Evolutionary conservation across 441 rosid species (phyloP).

Genomic region (Croton setiger): DNA sequence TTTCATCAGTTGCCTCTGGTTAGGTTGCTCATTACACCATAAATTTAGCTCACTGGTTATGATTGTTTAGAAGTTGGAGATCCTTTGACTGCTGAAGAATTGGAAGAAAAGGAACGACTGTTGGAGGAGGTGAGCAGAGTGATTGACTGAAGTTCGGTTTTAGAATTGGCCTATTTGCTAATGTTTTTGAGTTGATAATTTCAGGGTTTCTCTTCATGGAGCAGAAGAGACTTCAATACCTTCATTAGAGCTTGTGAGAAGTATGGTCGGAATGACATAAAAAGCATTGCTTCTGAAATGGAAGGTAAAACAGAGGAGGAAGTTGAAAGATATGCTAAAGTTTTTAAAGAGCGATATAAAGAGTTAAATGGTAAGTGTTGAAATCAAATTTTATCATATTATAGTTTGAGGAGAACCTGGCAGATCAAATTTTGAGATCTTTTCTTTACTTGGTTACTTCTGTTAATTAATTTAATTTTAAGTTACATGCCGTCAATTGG

Average conservation of each 20-base stretch:
- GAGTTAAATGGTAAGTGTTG: conserved; percentile 74
- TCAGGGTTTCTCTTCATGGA: conserved; percentile 97
- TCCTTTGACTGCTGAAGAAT: conserved; percentile 95
- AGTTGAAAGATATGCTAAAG: conserved; percentile 89
- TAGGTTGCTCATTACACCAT: not conserved
- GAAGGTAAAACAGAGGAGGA: conserved; percentile 95
- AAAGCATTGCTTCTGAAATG: conserved; percentile 86
- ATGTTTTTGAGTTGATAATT: conserved; percentile 15
- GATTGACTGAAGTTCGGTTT: conserved; percentile 17
- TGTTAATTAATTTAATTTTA: not conserved
- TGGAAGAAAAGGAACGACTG: conserved; percentile 88
- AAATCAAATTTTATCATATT: not conserved
- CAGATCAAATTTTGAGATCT: not conserved
- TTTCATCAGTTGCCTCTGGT: not conserved
- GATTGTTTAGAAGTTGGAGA: conserved; percentile 65
- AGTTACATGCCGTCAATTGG: not conserved
- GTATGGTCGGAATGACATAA: conserved; percentile 83
- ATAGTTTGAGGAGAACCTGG: not conserved
- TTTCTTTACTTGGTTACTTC: not conserved
- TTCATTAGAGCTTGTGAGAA: conserved; percentile 96
- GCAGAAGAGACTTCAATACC: conserved; percentile 89
- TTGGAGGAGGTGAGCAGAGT: conserved; percentile 72
- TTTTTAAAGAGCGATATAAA: conserved; percentile 84
- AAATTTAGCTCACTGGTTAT: conserved; percentile 24
- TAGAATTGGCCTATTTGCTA: conserved; percentile 9